Base-by-base conservation (phyloP, 1,284 basidiomycete species). In the Cutaneotrichosporon spelunceum region DNA sequence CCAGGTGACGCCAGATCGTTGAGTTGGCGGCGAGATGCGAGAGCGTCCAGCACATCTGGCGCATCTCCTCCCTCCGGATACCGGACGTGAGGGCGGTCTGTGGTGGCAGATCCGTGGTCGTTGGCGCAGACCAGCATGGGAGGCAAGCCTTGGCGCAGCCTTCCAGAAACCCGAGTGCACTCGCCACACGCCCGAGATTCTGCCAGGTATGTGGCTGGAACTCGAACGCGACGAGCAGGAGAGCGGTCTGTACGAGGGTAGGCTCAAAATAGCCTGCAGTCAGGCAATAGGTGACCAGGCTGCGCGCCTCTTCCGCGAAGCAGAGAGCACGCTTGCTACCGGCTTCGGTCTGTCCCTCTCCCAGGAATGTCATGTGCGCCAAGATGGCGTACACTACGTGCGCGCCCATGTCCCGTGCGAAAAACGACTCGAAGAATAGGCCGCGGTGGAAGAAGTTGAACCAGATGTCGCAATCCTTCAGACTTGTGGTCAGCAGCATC, bases 221-320 rank as follows among this genome's bases (percentile, higher is more conserved):
- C 58, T 74, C 72, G 56, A 72, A 72, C 4, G 65, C 62, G 24
- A 64, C 66, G 27, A 74, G 54, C 4, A 74, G 57, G 16, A 74
- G 50, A 0, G 70, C 67, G 3, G 71, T 69, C 49, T 71, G 70
- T 7, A 66, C 68, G 39, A 72, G 62, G 0, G 61, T 64, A 0
- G 66, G 61, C 39, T 74, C 70, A 23, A 53, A 54, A 16, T 61
- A 63, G 14, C 68, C 64, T 7, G 65, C 53, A 11, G 61, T 53
- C 44, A 72, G 52, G 30, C 64, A 69, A 39, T 69, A 59, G 33
- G 70, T 61, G 42, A 72, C 63, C 61, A 70, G 69, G 16, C 60
- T 59, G n/a, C 65, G 58, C 14, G 68, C 68, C 21, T 70, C 67
- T 7, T 68, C 65, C 23, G 67, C 69, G 39, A 66, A 69, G 21